A percentile compares a stretch with the other conserved stretches of the same genome.
Evolutionary conservation across 768 basidiomycete species (phyloP).

Genomic region (Infundibulicybe gibba): DNA sequence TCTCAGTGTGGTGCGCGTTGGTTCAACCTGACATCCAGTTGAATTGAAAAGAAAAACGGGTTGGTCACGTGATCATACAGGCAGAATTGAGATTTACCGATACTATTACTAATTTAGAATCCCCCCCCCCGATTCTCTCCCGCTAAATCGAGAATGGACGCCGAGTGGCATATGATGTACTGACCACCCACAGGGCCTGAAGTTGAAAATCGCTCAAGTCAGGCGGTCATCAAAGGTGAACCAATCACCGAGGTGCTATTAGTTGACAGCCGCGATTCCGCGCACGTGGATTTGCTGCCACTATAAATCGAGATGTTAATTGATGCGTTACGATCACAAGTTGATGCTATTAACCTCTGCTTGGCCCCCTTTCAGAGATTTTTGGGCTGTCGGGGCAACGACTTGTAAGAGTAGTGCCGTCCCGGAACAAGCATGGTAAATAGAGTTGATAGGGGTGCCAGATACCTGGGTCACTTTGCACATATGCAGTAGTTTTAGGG

Average conservation of each 20-base stretch:
- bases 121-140: background rate
- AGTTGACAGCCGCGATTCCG: background rate
- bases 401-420: background rate
- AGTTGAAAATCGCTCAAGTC: no score
- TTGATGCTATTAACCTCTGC: background rate
- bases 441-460: conserved; percentile 38
- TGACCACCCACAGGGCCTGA: no score
- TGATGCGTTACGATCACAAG: background rate
- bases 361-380: background rate
- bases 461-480: conserved; percentile 31
- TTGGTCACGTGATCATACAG: no score
- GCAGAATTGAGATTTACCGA: no score
- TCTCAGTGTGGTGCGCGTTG: no score
- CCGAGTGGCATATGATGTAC: no score
- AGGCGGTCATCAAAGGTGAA: no score
- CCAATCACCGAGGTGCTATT: no score
- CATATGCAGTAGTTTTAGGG: conserved; percentile 26
- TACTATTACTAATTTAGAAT: no score
- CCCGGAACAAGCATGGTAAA: conserved; percentile 14
- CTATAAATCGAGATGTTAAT: background rate
- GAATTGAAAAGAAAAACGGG: no score
- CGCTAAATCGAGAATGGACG: no score
- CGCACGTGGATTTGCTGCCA: background rate
- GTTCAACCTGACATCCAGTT: background rate
- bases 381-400: background rate